phyloP scores from a whole-genome alignment of 768 basidiomycete species.

The Amanita thiersii region DNA sequence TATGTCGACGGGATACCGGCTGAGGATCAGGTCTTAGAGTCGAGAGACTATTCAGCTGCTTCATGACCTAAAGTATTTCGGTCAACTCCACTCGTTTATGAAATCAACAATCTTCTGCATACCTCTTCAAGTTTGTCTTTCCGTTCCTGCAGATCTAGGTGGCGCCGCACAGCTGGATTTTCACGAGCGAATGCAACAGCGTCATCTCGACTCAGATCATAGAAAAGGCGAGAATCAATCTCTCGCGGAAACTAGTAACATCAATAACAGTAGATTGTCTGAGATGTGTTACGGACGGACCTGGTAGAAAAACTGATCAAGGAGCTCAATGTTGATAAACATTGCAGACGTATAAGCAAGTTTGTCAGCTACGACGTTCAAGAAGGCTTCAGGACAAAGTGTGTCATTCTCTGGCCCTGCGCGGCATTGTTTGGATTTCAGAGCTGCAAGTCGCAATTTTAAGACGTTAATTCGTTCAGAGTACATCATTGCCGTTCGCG shows the following conservation, averaged over 20 bases:
- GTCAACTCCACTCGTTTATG: neutral
- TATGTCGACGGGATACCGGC: constrained; percentile 61
- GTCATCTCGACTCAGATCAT: constrained; percentile 87
- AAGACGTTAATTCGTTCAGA: constrained; percentile 74
- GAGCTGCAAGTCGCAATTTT: constrained; percentile 76
- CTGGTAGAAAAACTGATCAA: constrained; percentile 99
- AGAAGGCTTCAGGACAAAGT: constrained; percentile 94
- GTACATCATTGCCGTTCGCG: constrained; percentile 88
- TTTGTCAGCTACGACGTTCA: constrained; percentile 95
- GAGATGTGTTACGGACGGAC: constrained; percentile 35
- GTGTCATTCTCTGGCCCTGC: constrained; percentile 82
- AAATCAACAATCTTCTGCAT: constrained; percentile 8
- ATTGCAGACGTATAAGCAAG: constrained; percentile 92
- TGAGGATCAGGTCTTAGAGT: constrained; percentile 81
- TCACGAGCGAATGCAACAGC: constrained; percentile 90
- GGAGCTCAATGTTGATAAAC: constrained; percentile 98
- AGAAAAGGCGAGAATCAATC: constrained; percentile 89
- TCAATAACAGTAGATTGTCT: no score
- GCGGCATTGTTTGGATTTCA: constrained; percentile 85
- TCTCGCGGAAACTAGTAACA: constrained; percentile 82
- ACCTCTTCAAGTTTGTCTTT: constrained; percentile 98
- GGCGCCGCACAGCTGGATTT: constrained; percentile 81
- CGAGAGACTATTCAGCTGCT: constrained; percentile 87
- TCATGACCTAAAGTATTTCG: constrained; percentile 64
- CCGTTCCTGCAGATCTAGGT: constrained; percentile 90